Evolutionary conservation across 192 early-diverging fungal genomes (phyloP), one percentile per base, ranked within the genome.

Genomic region (Coemansia sp.): DNA sequence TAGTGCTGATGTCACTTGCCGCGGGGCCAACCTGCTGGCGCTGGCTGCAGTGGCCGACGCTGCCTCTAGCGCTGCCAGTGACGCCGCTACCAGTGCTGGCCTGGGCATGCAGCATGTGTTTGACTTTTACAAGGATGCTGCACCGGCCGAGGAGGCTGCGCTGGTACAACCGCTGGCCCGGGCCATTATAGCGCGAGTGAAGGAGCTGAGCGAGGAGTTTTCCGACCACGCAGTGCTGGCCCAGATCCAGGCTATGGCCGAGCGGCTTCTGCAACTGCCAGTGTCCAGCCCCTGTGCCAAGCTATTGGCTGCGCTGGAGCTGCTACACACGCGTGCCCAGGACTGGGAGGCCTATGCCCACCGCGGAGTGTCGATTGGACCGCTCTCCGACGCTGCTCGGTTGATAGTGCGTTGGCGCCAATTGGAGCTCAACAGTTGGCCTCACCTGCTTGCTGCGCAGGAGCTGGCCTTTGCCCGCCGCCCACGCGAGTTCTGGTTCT

Each of bases 311-410:
- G 95, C 91, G 29, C 53, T 98, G 53, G 97, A 99, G 71, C 67
- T 92, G 53, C 76, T 99, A 15, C 69, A 98, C 17, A 83, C 87
- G 58, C 92, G 93, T 48, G 91, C 91, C 15, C 87, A 95, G 72
- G 95, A 98, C 67, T 99, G 97, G 97, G 87, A 98, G 72, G 71
- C 85, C 12, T 94, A 92, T 58, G 93, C 95, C 9, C 87, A 87
- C 59, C 75, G 84, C 15, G 89, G 92, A 19, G 87, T 90, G 22
- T 92, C 93, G 8, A 59, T 98, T 21, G 84, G 87, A 36, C 64
- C 71, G 27, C 82, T 87, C 38, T 85, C 88, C 8, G 85, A 88
- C 11, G 77, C 94, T 0, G 86, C 86, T 3, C 32, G 55, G 3
- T 63, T 94, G 48, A 93, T 99, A 41, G 84, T 97, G 0, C 76